Evolutionary conservation across 176 grass and related monocot species (phyloP), one percentile per base, ranked within the genome.

Genomic region (Calamus simplicifolius): DNA sequence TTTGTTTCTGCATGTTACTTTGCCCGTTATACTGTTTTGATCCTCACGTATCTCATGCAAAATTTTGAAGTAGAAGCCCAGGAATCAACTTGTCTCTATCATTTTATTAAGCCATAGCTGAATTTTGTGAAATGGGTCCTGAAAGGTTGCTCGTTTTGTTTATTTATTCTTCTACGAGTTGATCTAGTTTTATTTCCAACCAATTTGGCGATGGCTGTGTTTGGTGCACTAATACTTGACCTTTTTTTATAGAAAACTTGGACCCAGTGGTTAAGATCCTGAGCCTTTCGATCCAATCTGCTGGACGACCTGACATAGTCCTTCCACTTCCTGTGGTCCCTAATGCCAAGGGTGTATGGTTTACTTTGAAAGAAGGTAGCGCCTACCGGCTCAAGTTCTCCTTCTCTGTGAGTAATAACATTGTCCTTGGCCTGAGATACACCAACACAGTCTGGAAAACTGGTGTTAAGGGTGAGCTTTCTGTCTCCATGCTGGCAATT

Each of bases 391-490:
- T 98, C 75, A 98, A 91, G 73, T 98, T 98, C 88, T 75, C 81
- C 85, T 93, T 98, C 66, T 77, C 78, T 27, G 84, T 98, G 73
- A 75, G 30, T 72, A 83, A 86, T 70, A 98, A 98, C 67, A 98
- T 98, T 63, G 94, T 98, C 73, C 89, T 88, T 62, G 94, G 94
- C 56, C 85, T 98, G 51, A 77, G 76, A 16, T 98, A 98, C 79
- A 92, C 88, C 62, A 98, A 93, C 81, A 80, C 81, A 43, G 88
- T 98, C 63, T 98, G 94, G 94, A 98, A 98, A 74, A 85, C 88
- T 15, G 88, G 84, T 18, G 21, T 98, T 70, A 92, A 81, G 71
- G 94, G 94, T 89, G 69, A 29, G 43, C 16, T 49, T 19, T 25
- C 35, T 35, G 8, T 43, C 8, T 43, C 35, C 1, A 13, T 43